phyloP scores from a whole-genome alignment of 805 yeast genomes.

The Suhomyces kilbournensis region DNA sequence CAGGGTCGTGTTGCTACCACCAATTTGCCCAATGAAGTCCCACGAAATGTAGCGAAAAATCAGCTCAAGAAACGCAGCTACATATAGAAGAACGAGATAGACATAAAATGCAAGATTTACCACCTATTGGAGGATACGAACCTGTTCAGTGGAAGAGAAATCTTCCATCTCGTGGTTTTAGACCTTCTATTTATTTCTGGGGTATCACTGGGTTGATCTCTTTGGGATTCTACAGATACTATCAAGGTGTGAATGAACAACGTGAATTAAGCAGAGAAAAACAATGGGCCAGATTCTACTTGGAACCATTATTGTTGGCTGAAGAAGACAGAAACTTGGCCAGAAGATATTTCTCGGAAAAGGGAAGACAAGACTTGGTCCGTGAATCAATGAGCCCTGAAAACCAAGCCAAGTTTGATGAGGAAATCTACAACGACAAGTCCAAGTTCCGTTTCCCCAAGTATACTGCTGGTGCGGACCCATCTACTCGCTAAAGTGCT shows the following conservation, averaged over 20 bases:
- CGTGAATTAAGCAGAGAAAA: constrained; percentile 73
- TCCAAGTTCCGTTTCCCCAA: constrained; percentile 43
- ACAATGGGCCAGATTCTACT: constrained; percentile 70
- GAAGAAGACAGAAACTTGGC: constrained; percentile 79
- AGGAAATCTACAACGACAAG: constrained; percentile 43
- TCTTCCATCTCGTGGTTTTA: constrained; percentile 79
- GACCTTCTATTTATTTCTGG: constrained; percentile 70
- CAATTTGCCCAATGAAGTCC: constrained; percentile 7
- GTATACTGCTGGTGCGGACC: constrained; percentile 39
- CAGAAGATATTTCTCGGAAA: constrained; percentile 64
- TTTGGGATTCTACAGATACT: constrained; percentile 68
- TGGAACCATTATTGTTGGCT: constrained; percentile 73
- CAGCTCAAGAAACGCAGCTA: background rate
- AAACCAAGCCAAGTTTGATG: constrained; percentile 38
- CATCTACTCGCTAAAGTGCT: constrained; percentile 25
- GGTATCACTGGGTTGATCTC: constrained; percentile 61
- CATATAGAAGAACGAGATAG: constrained; percentile 1
- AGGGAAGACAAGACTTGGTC: constrained; percentile 60
- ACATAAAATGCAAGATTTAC: constrained; percentile 65
- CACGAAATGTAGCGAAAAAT: constrained; percentile 4
- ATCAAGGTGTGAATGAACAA: constrained; percentile 69
- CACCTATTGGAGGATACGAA: constrained; percentile 84
- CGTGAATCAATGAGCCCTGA: constrained; percentile 42
- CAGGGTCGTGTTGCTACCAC: constrained; percentile 4
- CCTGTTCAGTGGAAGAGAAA: constrained; percentile 88